Evolutionary conservation across 805 yeast species (phyloP), one percentile per base, ranked within the genome.

Genomic region (Cyberlindnera americana): DNA sequence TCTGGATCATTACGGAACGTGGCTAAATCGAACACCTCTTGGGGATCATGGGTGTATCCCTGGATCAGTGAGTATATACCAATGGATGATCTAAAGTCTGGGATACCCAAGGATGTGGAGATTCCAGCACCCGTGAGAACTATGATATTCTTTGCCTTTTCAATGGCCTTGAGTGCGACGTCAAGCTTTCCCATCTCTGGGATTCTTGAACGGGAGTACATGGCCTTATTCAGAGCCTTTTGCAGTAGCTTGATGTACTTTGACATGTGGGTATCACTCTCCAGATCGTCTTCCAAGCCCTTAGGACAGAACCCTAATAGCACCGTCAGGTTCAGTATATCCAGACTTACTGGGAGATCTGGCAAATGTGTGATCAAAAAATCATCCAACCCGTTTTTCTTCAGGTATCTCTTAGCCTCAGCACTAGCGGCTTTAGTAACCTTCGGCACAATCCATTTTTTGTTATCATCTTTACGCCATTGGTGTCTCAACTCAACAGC

Each of bases 111-210:
- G 2, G 88, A 78, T 3, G 96, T 88, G 25, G 95, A 84, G 39
- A 89, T 87, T 18, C 97, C 97, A 0, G 97, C 97, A 13, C 97
- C 97, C 0, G 96, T 86, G 17, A 89, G 59, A 0, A 89, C 89
- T 43, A 90, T 54, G 10, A 89, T 71, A 29, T 77, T 81, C 12
- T 70, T 56, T 0, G 93, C 76, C 6, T 63, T 64, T n/a, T 66
- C 48, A 17, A 90, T 66, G 26, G 73, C 72, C 2, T 65, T 67
- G 2, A 76, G 60, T 2, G 83, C 77, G 44, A 80, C 77, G 10
- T 79, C 83, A 3, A 86, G 52, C 0, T 82, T 75, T 38, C 68
- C 62, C 48, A 83, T 76, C 38, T 67, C 60, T 3, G 72, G 68
- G 18, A 83, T 52, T 45, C 84, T 65, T 3, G 74, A 63, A 43